A percentile compares a stretch with the other conserved stretches of the same genome.
These are phyloP conservation scores for Scalesia atractyloides DNA, from an alignment of 129 eudicot species.

Conservation along the genomic window DNA sequence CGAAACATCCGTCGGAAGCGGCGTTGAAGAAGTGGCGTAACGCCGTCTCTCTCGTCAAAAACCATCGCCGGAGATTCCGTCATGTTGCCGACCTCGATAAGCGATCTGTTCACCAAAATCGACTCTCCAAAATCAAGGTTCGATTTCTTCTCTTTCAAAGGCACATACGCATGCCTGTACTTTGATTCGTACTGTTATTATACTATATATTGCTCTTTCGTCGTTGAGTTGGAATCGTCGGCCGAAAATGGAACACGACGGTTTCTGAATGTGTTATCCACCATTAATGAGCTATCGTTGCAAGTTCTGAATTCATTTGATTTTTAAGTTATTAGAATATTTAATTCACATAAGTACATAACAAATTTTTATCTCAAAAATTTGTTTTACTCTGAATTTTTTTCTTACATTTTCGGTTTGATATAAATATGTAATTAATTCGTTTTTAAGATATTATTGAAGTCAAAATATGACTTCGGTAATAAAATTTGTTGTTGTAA, in stretches of 20 bases:
- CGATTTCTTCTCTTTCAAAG: background rate
- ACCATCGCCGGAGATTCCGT: constrained; percentile 75
- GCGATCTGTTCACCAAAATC: constrained; percentile 42
- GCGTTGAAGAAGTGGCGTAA: constrained; percentile 65
- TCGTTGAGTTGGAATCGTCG: background rate
- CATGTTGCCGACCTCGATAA: constrained; percentile 67
- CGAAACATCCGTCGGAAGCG: constrained; percentile 51
- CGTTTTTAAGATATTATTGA: background rate
- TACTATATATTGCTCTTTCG: background rate
- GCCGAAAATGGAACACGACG: no score
- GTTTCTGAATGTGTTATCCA: no score
- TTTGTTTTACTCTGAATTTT: background rate
- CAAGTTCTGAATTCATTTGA: no score
- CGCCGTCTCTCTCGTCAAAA: constrained; percentile 61
- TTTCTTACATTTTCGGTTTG: background rate
- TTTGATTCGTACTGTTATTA: background rate
- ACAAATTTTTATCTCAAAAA: no score
- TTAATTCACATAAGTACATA: no score
- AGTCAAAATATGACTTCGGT: constrained; percentile 25
- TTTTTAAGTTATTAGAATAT: no score
- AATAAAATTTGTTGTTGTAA: constrained; percentile 1
- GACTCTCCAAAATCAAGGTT: constrained; percentile 50
- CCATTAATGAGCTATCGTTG: no score
- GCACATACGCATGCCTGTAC: background rate
- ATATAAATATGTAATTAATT: background rate